phyloP scores from a whole-genome alignment of 129 eudicot species.

The Chrysanthemum makinoi region DNA sequence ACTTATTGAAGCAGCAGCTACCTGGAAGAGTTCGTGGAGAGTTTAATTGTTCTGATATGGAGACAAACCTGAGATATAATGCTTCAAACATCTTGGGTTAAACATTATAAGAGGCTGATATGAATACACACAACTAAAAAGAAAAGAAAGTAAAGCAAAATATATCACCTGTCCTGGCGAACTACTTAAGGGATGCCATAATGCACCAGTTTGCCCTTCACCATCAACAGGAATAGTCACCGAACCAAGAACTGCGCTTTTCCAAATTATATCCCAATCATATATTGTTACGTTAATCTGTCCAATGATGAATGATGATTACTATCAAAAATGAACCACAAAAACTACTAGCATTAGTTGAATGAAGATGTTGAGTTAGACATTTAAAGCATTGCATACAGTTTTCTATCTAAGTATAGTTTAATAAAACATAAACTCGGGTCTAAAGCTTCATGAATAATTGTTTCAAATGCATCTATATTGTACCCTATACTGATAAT shows the following conservation, averaged over 20 bases:
- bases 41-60: constrained; percentile 61
- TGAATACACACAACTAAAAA: constrained; percentile 5
- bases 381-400: no score
- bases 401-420: no score
- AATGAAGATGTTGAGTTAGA: no score
- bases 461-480: no score
- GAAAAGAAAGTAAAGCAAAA: not conserved
- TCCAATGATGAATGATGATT: constrained; percentile 30
- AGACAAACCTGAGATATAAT: constrained; percentile 75
- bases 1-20: constrained; percentile 23
- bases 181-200: constrained; percentile 80
- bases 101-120: not conserved
- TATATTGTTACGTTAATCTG: constrained; percentile 93
- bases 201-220: constrained; percentile 88
- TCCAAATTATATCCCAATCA: constrained; percentile 99
- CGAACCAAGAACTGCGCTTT: constrained; percentile 96
- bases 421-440: no score
- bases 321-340: not conserved
- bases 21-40: constrained; percentile 60
- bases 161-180: constrained; percentile 73
- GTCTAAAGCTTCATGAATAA: no score
- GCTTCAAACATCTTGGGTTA: constrained; percentile 10
- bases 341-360: constrained; percentile 13
- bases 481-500: no score
- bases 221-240: constrained; percentile 67